Base-by-base conservation (phyloP, 495 filamentous ascomycete genomes). In the Aspergillus bertholletiae region DNA sequence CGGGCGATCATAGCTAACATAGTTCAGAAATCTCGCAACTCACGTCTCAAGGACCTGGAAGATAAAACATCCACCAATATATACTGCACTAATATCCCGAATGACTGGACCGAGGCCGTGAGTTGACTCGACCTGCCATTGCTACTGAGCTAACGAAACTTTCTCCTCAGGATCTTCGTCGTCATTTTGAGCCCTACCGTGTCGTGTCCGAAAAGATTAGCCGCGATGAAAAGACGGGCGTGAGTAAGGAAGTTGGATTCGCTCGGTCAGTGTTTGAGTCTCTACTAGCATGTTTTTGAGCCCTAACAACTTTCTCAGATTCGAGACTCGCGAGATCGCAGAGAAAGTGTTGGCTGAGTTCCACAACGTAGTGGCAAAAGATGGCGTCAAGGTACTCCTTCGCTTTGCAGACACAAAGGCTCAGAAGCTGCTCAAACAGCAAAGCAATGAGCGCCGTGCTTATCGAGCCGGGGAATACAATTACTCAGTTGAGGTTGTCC, bases 391-490 rank as follows among this genome's bases (percentile, higher is more conserved):
- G 51, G 82, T 99, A 65, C 89, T 97, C 71, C 87, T 99, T 60
- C 93, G 94, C 49, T 97, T 94, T 67, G 93, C 94, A 48, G 94
- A 99, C 67, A 97, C 95, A 26, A 88, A 92, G 35, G 88, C 90
- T 50, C 94, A 99, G 72, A 99, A 97, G 78, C 79, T 90, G 63
- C 81, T 99, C 49, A 99, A 99, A 78, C 86, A 91, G 34, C 86
- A 94, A 63, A 97, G 92, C 20, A 90, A 92, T 23, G 88, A 93
- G 70, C 89, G 90, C 57, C 89, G 94, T 51, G 87, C 93, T 61
- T 96, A 92, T 74, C 89, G 94, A 52, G 88, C 92, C 28, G 91
- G 93, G 40, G 95, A 98, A 73, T 97, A 97, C 68, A 96, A 96
- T 60, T 81, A 77, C 59, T 73, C 77, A 34, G 72, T 80, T 41